Conservation (phyloP, 192 early-diverging fungal genomes). For the Diversispora epigaea region DNA sequence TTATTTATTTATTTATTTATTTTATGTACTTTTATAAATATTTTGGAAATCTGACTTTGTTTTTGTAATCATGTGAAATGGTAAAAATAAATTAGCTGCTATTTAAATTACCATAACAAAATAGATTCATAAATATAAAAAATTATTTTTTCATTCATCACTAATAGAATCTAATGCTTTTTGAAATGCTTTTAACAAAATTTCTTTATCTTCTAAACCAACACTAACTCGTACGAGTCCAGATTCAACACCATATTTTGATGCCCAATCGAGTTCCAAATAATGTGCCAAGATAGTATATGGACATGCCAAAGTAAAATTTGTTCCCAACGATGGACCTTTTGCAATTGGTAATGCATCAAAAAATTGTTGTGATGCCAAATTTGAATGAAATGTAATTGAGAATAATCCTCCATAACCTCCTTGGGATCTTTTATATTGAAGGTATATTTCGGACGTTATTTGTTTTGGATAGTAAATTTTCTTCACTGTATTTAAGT, state of each 20-base stretch:
- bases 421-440: slow-evolving; percentile 56
- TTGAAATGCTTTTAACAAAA: slow-evolving; percentile 70
- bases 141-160: background rate
- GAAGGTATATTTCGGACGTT: slow-evolving; percentile 65
- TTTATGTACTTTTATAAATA: too few species aligned
- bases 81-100: too few species aligned
- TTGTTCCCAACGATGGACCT: slow-evolving; percentile 94
- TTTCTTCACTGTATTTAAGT: slow-evolving; percentile 53
- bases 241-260: slow-evolving; percentile 69
- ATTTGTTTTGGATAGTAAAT: slow-evolving; percentile 88
- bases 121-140: too few species aligned
- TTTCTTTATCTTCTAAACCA: slow-evolving; percentile 76
- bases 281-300: slow-evolving; percentile 97
- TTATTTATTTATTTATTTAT: too few species aligned
- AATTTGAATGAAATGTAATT: slow-evolving; percentile 62
- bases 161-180: slow-evolving; percentile 64
- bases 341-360: slow-evolving; percentile 81
- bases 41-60: too few species aligned
- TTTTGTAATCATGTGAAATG: too few species aligned
- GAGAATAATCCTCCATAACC: slow-evolving; percentile 93
- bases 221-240: slow-evolving; percentile 85
- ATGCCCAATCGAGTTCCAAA: slow-evolving; percentile 92
- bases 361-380: slow-evolving; percentile 67
- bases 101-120: too few species aligned
- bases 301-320: slow-evolving; percentile 92